Conservation (phyloP, 495 filamentous ascomycete genomes). For the Neurospora cerealis region DNA sequence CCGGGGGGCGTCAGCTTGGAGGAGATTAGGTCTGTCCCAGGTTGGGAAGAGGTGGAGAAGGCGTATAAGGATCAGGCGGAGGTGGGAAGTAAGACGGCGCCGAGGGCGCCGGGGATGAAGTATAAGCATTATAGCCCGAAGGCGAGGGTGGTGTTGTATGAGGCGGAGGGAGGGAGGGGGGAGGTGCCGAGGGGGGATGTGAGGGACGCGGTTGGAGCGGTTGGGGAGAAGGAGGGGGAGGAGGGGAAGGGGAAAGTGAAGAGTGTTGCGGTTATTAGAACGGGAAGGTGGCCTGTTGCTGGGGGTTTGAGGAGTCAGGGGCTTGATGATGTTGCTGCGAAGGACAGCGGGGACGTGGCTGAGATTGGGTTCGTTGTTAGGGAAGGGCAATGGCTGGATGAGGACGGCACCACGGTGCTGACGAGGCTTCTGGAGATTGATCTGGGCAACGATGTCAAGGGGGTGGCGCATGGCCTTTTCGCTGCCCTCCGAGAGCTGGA, state of each 20-base stretch:
- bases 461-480: slow-evolving; percentile 79
- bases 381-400: slow-evolving; percentile 21
- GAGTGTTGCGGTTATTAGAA: slow-evolving; percentile 34
- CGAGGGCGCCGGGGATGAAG: slow-evolving; percentile 94
- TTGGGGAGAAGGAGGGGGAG: neutral
- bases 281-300: slow-evolving; percentile 28
- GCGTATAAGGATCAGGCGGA: slow-evolving; percentile 64
- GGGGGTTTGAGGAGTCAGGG: slow-evolving; percentile 23
- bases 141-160: slow-evolving; percentile 77
- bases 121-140: slow-evolving; percentile 96
- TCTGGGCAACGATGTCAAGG: slow-evolving; percentile 56
- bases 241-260: neutral
- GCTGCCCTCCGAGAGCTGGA: slow-evolving; percentile 81
- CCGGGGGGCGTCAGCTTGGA: slow-evolving; percentile 91
- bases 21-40: slow-evolving; percentile 52
- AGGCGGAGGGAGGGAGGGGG: slow-evolving; percentile 28
- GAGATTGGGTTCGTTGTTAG: slow-evolving; percentile 18
- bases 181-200: slow-evolving; percentile 13
- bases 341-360: slow-evolving; percentile 18
- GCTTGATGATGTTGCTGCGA: slow-evolving; percentile 5
- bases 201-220: slow-evolving; percentile 1
- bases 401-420: slow-evolving; percentile 11
- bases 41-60: slow-evolving; percentile 63
- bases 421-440: slow-evolving; percentile 45
- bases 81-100: slow-evolving; percentile 39